Conservation (phyloP, 495 filamentous ascomycete species). For the Friedmanniomyces endolithicus region DNA sequence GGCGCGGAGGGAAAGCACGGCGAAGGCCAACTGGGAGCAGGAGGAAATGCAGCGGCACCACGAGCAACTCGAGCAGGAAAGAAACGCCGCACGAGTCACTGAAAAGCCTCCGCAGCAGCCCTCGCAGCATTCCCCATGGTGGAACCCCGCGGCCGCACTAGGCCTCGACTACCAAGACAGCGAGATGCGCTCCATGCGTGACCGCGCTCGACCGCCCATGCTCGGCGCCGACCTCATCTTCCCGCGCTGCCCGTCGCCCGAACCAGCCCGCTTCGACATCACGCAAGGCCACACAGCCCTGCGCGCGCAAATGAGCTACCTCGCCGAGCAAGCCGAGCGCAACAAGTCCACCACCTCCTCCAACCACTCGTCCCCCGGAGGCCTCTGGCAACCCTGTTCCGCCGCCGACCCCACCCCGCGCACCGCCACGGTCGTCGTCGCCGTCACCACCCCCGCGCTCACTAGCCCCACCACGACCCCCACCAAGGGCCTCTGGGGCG, state of each 20-base stretch:
- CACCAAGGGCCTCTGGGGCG: slow-evolving; percentile 30
- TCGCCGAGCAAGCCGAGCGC: slow-evolving; percentile 30
- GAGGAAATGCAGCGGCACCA: slow-evolving; percentile 35
- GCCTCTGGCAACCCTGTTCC: slow-evolving; percentile 28
- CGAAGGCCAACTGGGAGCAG: slow-evolving; percentile 32
- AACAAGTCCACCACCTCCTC: no score
- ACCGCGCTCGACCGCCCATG: slow-evolving; percentile 62
- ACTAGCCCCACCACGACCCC: neutral
- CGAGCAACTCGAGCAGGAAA: slow-evolving; percentile 28
- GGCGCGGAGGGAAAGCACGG: slow-evolving; percentile 19
- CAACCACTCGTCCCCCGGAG: no score
- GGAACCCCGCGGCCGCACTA: slow-evolving; percentile 34
- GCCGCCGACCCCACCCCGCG: neutral
- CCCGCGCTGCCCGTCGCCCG: slow-evolving; percentile 63
- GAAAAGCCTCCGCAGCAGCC: slow-evolving; percentile 23
- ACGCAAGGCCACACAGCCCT: slow-evolving; percentile 28
- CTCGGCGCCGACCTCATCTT: slow-evolving; percentile 65
- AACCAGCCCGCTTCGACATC: slow-evolving; percentile 65
- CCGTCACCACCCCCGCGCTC: neutral
- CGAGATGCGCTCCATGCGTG: slow-evolving; percentile 38
- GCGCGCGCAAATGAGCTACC: slow-evolving; percentile 38
- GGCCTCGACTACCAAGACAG: slow-evolving; percentile 36
- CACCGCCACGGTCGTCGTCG: no score
- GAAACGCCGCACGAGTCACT: slow-evolving; percentile 20
- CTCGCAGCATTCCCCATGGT: slow-evolving; percentile 32